Base-by-base conservation (phyloP, 2,329 filamentous ascomycete genomes). In the Celoporthe dispersa region DNA sequence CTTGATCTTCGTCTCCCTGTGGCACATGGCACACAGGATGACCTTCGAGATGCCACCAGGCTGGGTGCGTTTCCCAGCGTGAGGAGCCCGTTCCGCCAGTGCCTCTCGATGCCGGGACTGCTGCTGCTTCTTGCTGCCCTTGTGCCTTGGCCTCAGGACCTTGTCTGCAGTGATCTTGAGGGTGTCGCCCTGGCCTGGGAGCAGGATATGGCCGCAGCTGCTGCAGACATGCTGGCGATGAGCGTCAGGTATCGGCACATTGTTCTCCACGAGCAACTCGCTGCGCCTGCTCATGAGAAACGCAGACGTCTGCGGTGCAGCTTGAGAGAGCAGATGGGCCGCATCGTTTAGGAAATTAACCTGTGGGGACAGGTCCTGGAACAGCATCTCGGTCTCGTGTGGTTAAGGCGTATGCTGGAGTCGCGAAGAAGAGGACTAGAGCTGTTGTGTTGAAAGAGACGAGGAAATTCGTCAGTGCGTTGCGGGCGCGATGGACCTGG, bases 201-300 rank as follows among this genome's bases (percentile, higher is more conserved):
- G 80, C 80, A 90, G 84, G 53, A 91, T 87, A 71, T 86, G 84
- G 22, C 90, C 89, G 75, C 90, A 92, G 66, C 84, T 84, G 64
- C 81, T 83, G 77, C 90, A 92, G 33, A 84, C 80, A 69, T 85
- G 85, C 72, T 89, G 84, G 65, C 82, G 81, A 72, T 88, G 84
- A n/a, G 81, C 75, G 25, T 87, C 84, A 12, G 84, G 79, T 64
- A 79, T 77, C 9, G 79, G 73, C 8, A 86, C 73, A 59, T 82
- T 81, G 73, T 85, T 80, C 65, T 84, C 79, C 61, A 83, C 81
- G 74, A 88, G 81, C 19, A 90, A 76, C 12, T 81, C 78, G 72
- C 84, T 83, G 69, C 86, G 83, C 68, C 82, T 81, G 74, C 80
- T 83, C 86, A 91, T 88, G 53, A 91, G 80, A 76, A 88, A 84